Evolutionary conservation across 2,329 filamentous ascomycete genomes (phyloP).

Genomic region (Cercospora citrullina): DNA sequence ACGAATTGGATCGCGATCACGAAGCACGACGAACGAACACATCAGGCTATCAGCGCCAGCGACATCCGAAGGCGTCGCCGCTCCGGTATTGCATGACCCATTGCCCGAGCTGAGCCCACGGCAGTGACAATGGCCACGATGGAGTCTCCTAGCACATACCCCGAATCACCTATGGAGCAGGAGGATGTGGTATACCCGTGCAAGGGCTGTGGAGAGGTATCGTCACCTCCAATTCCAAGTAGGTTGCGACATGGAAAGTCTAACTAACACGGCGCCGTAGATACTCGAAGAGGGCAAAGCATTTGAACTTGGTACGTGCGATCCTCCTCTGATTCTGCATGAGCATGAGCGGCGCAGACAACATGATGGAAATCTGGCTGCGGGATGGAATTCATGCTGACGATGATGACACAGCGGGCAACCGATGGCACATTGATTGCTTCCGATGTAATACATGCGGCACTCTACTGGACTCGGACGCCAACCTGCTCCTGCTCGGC

Average conservation of each 20-base stretch:
- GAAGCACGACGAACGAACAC: background rate
- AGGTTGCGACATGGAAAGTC: constrained; percentile 4
- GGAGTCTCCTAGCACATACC: constrained; percentile 61
- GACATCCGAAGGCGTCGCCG: background rate
- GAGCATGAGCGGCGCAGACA: background rate
- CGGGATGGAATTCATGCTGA: constrained; percentile 1
- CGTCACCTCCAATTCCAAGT: constrained; percentile 1
- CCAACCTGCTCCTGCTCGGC: constrained; percentile 92
- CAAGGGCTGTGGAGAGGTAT: constrained; percentile 89
- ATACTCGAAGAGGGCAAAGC: constrained; percentile 98
- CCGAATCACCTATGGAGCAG: constrained; percentile 67
- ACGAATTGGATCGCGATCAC: background rate
- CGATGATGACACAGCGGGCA: constrained; percentile 26
- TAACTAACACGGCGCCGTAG: constrained; percentile 49
- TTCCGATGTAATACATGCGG: constrained; percentile 80
- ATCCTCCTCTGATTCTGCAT: background rate
- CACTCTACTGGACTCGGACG: constrained; percentile 95
- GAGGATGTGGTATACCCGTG: constrained; percentile 82
- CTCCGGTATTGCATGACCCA: background rate
- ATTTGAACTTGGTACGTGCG: constrained; percentile 79
- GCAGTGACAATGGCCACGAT: constrained; percentile 37
- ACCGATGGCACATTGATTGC: constrained; percentile 81
- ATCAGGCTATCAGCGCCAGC: background rate
- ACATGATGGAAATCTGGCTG: background rate
- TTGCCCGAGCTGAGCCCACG: constrained; percentile 16